Conservation (phyloP, 75 land plant species). For the Cryptomeria japonica region DNA sequence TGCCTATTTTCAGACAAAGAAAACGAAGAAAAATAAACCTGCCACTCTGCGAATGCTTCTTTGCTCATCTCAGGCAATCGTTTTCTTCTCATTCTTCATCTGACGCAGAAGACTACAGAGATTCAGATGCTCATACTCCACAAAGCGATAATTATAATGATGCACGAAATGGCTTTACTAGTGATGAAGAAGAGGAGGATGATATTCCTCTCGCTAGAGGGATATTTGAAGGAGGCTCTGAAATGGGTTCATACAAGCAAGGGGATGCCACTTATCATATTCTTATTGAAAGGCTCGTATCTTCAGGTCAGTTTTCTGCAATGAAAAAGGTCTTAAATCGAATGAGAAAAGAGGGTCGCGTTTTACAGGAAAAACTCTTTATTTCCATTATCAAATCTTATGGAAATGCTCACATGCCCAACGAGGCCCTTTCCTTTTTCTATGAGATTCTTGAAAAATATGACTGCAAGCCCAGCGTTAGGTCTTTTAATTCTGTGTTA, state of each 20-base stretch:
- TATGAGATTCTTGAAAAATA: conserved; percentile 33
- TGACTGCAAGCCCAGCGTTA: conserved; percentile 34
- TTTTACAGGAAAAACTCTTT: conserved; percentile 33
- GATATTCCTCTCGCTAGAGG: conserved; percentile 12
- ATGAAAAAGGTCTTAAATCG: conserved; percentile 28
- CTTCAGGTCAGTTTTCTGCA: conserved; percentile 24
- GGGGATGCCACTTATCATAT: conserved; percentile 38
- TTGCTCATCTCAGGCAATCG: not conserved
- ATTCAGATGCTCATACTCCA: not conserved
- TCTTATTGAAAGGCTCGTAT: conserved; percentile 29
- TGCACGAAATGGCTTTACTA: not conserved
- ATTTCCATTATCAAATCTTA: conserved; percentile 45
- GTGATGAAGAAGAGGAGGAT: not conserved
- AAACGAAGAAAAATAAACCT: not conserved
- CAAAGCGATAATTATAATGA: not conserved
- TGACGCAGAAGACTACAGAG: not conserved
- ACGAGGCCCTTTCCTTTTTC: conserved; percentile 41
- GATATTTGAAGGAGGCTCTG: not conserved
- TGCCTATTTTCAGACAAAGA: conserved; percentile 5
- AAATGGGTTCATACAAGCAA: conserved; percentile 29
- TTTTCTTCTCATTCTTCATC: not conserved
- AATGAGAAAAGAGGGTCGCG: conserved; percentile 36
- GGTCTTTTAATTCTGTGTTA: conserved; percentile 48
- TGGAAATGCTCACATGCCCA: conserved; percentile 45
- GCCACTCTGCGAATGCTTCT: not conserved